These are phyloP conservation scores for Lichina pygmaea DNA, from an alignment of 495 filamentous ascomycete genomes.

Conservation along the genomic window DNA sequence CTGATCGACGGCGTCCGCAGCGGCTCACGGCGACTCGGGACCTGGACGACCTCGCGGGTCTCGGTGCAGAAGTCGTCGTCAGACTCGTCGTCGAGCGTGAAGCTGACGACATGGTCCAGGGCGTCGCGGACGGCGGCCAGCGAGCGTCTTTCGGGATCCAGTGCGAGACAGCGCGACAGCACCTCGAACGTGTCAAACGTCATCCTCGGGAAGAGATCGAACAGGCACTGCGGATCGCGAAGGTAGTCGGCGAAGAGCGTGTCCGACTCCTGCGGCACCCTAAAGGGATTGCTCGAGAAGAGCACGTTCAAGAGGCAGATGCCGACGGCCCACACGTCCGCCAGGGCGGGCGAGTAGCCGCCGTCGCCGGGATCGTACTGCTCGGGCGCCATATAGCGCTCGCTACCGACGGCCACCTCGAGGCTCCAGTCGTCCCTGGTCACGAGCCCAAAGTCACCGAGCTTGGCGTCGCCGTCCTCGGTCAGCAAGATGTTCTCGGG, in stretches of 20 bases:
- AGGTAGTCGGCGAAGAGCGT: conserved; percentile 78
- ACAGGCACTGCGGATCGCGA: conserved; percentile 74
- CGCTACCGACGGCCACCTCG: conserved; percentile 81
- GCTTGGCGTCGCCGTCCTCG: conserved; percentile 67
- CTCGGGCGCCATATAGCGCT: conserved; percentile 97
- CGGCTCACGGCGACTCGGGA: conserved; percentile 77
- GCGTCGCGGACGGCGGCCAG: conserved; percentile 47
- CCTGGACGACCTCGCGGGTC: conserved; percentile 39
- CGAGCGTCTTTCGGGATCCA: conserved; percentile 77
- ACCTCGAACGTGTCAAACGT: conserved; percentile 93
- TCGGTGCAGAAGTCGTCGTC: conserved; percentile 86
- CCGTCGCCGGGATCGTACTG: conserved; percentile 67
- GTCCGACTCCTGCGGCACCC: conserved; percentile 59
- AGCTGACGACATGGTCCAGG: conserved; percentile 54
- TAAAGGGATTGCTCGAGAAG: conserved; percentile 88
- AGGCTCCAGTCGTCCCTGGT: conserved; percentile 67
- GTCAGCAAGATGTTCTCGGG: conserved; percentile 96
- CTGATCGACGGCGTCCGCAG: conserved; percentile 87
- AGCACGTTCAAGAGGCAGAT: conserved; percentile 89
- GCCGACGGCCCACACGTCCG: conserved; percentile 90
- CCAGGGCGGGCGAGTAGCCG: conserved; percentile 80
- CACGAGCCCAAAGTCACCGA: conserved; percentile 86
- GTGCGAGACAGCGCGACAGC: conserved; percentile 56
- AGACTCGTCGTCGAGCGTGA: conserved; percentile 78
- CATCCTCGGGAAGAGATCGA: conserved; percentile 97